phyloP scores from a whole-genome alignment of 1,284 basidiomycete species.

The Pseudomicrostroma phylloplanum region DNA sequence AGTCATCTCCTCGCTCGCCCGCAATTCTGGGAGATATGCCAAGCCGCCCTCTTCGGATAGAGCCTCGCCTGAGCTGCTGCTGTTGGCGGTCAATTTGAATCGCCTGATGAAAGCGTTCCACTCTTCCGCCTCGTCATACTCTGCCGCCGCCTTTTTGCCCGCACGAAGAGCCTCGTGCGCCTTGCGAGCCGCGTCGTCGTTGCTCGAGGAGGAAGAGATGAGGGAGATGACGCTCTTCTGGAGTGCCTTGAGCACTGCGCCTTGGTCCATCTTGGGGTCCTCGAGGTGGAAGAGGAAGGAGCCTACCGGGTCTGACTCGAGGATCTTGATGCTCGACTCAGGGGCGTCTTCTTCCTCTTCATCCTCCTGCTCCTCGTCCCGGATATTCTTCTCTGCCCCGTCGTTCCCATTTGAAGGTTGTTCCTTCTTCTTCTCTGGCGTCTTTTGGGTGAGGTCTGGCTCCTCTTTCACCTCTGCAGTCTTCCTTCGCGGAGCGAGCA shows the following conservation, averaged over 20 bases:
- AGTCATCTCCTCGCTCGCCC: not conserved
- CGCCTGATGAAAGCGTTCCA: slow-evolving; percentile 9
- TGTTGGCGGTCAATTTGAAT: slow-evolving; percentile 8
- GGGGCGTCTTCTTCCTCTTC: slow-evolving; percentile 5
- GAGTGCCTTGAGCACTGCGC: not conserved
- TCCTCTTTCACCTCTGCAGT: not conserved
- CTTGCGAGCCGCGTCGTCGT: slow-evolving; percentile 10
- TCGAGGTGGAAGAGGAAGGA: slow-evolving; percentile 6
- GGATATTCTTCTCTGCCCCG: not conserved
- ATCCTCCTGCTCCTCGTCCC: not conserved
- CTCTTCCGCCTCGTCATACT: slow-evolving; percentile 9
- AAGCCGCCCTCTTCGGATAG: not conserved
- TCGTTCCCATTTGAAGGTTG: not conserved
- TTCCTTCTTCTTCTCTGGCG: not conserved
- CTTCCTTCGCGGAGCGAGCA: not conserved
- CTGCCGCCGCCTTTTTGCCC: not conserved
- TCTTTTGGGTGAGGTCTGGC: not conserved
- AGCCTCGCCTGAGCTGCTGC: not conserved
- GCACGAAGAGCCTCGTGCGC: slow-evolving; percentile 4
- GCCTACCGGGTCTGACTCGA: not conserved
- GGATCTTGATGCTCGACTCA: not conserved
- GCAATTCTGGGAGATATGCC: not conserved
- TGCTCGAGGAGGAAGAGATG: not conserved
- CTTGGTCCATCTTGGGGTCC: not conserved
- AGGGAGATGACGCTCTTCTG: slow-evolving; percentile 8